Base-by-base conservation (phyloP, 148 eudicot species). In the Spergularia marina region DNA sequence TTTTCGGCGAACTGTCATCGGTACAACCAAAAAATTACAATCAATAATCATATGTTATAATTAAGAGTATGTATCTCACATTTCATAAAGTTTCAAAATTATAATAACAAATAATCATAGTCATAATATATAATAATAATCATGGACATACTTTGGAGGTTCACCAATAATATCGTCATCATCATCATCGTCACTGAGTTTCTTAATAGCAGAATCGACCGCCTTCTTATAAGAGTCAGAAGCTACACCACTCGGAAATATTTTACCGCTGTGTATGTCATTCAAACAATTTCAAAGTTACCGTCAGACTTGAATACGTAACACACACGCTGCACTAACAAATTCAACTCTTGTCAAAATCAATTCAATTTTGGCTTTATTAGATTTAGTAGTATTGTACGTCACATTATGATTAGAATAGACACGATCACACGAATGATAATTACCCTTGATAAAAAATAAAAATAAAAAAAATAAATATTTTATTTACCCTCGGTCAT, bases 151-250 rank as follows among this genome's bases (percentile, higher is more conserved):
- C 91, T 74, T 70, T 18, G 76, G 75, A 65, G 76, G 71, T 67
- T 86, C 90, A 16, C 68, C 74, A 30, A 30, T 54, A 72, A 77
- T 69, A 21, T 68, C 82, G 34, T 49, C 84, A 58, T 23, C 25
- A 23, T 49, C 84, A 58, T 23, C 25, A 23, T 85, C 79, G 59
- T 63, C 49, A 20, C 74, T 79, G 51, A 93, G 88, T 73, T 80
- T 87, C 65, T 79, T 76, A 55, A 93, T 91, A 2, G 98, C 96
- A 13, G 90, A 83, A 52, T 93, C 91, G 68, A 93, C 98, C 63
- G 96, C 98, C 74, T 93, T 93, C 40, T 82, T 82, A 76, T 93
- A 93, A 75, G 92, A 86, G 52, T 93, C 89, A 2, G 87, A 88
- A 1, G 96, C 92, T 68, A 89, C 41, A 53, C 87, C 89, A 76